Conservation (phyloP, 345 rosid genomes). For the Hibiscus syriacus region DNA sequence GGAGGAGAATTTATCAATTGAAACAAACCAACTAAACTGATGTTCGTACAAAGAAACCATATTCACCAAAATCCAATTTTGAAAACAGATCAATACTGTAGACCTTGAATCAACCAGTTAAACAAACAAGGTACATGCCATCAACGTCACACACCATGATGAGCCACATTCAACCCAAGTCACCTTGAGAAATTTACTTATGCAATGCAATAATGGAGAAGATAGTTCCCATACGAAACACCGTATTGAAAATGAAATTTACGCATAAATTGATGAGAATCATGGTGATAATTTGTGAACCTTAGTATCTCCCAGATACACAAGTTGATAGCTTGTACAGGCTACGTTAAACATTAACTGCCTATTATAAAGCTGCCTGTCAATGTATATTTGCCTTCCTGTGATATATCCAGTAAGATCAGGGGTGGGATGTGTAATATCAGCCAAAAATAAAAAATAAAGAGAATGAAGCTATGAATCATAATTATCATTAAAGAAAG, state of each 20-base stretch:
- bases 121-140: background rate
- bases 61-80: background rate
- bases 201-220: background rate
- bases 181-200: background rate
- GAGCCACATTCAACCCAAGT: background rate
- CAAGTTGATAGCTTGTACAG: background rate
- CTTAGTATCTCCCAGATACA: background rate
- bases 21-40: background rate
- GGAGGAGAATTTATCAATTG: background rate
- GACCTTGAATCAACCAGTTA: background rate
- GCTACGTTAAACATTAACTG: constrained; percentile 33
- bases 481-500: background rate
- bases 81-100: background rate
- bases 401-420: constrained; percentile 99
- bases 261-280: background rate
- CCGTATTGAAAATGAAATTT: no score
- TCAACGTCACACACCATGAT: background rate
- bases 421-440: constrained; percentile 98
- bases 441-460: constrained; percentile 28
- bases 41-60: background rate
- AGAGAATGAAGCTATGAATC: background rate
- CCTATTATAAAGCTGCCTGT: constrained; percentile 72
- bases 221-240: background rate
- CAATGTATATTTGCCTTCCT: constrained; percentile 87
- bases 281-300: background rate